Evolutionary conservation across 345 rosid species (phyloP), one percentile per base, ranked within the genome.

Genomic region (Salix suchowensis): DNA sequence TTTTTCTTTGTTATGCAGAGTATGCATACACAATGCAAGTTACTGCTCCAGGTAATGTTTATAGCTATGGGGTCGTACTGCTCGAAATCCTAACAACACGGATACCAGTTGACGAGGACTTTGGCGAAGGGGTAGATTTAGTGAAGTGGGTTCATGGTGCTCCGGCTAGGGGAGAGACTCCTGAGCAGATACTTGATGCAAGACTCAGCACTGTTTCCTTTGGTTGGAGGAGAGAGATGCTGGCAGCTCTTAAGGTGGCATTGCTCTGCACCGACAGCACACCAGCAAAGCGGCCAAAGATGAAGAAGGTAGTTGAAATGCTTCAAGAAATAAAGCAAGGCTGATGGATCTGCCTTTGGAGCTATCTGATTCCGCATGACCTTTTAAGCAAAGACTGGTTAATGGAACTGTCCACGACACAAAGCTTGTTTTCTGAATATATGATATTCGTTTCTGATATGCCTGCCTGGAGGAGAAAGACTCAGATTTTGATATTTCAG

Each of bases 161-260:
- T 66, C 81, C 84, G 1, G 79, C 39, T 8, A 77, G 84, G 68
- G 81, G 84, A 30, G 84, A 82, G 80, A 82, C 81, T 70, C 84
- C 84, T 4, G 84, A 82, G 81, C 84, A 82, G 74, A 82, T 82
- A 70, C 84, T 82, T 50, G 84, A 82, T 66, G 76, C 84, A 12
- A 82, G 58, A 36, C 84, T 82, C n/a, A 82, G 84, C 75, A 82
- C 84, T 0, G 84, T 82, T 44, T 93, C 97, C 44, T 96, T 93
- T 68, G 88, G 85, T 23, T 96, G 98, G 99, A 87, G 99, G 82
- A 90, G 85, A 83, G 98, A 96, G 79, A 96, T 96, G 99, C 92
- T 96, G 75, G 91, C 92, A n/a, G 97, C 96, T 78, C 84, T 82
- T 21, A 82, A 82, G 81, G 84, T 82, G 14, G 84, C 84, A 7